These are phyloP conservation scores for Ceratonia siliqua DNA, from an alignment of 306 rosid species.

Conservation along the genomic window DNA sequence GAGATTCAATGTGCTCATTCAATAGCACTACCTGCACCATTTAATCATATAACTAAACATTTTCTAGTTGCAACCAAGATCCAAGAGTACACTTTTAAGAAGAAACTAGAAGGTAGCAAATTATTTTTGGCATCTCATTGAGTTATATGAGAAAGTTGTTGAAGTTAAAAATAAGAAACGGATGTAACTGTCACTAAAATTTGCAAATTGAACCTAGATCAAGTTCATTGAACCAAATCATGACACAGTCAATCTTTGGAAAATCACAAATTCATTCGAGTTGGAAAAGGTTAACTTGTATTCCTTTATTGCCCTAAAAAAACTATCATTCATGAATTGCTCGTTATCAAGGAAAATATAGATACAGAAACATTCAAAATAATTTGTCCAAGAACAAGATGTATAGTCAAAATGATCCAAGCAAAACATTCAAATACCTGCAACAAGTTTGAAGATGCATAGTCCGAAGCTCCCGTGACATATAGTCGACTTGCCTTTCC, in stretches of 20 bases:
- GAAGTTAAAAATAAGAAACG: not conserved
- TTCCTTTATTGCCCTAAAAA: not conserved
- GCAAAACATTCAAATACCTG: conserved; percentile 55
- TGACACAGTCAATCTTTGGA: too few species aligned
- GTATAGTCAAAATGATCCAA: conserved; percentile 1
- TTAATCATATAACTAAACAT: conserved; percentile 17
- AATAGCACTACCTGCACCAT: conserved; percentile 67
- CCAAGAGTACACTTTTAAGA: not conserved
- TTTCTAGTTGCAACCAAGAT: conserved; percentile 6
- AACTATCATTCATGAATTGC: not conserved
- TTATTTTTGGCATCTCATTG: not conserved
- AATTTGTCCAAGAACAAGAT: conserved; percentile 8
- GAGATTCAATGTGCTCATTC: conserved; percentile 76
- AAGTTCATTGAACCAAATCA: not conserved
- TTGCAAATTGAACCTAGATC: conserved; percentile 6
- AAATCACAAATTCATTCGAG: conserved; percentile 5
- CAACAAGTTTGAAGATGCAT: conserved; percentile 50
- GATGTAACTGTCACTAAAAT: not conserved
- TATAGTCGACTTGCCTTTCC: conserved; percentile 79
- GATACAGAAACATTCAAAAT: conserved; percentile 1
- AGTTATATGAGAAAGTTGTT: conserved; percentile 14
- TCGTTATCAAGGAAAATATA: not conserved
- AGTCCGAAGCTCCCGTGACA: conserved; percentile 68
- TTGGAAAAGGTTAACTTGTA: not conserved
- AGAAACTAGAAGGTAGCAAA: not conserved